These are phyloP conservation scores for Fusarium musae DNA, from an alignment of 2,329 filamentous ascomycete genomes.

Conservation along the genomic window DNA sequence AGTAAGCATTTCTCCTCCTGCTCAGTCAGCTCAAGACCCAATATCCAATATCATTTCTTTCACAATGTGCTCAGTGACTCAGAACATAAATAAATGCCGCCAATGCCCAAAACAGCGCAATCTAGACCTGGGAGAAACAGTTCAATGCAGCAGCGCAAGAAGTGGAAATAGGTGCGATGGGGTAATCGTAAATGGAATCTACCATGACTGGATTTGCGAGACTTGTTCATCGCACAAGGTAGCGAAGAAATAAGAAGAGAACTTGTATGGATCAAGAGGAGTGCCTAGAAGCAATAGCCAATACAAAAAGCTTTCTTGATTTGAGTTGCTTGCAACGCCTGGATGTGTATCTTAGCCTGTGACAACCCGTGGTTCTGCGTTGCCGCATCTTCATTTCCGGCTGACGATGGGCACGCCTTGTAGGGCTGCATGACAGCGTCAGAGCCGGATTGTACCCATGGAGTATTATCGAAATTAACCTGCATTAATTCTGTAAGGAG, in stretches of 20 bases:
- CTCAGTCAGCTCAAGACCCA: too few relatives aligned
- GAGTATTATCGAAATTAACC: too few relatives aligned
- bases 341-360: too few relatives aligned
- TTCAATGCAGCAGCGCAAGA: background rate
- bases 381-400: background rate
- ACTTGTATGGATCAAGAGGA: accelerated
- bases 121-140: background rate
- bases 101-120: background rate
- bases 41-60: accelerated
- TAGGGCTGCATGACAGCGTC: background rate
- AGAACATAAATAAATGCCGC: background rate
- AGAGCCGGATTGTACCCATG: accelerated
- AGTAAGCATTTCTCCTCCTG: too few relatives aligned
- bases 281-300: background rate
- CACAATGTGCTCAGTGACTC: background rate
- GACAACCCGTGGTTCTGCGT: background rate
- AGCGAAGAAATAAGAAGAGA: accelerated
- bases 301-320: too few relatives aligned
- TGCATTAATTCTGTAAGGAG: too few relatives aligned
- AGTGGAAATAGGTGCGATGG: background rate
- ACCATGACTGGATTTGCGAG: background rate
- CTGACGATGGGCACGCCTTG: too few relatives aligned
- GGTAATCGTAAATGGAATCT: background rate
- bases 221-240: background rate
- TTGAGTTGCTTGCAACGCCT: too few relatives aligned